Evolutionary conservation across 179 eudicot genomes (phyloP).

Genomic region (Dionaea muscipula): DNA sequence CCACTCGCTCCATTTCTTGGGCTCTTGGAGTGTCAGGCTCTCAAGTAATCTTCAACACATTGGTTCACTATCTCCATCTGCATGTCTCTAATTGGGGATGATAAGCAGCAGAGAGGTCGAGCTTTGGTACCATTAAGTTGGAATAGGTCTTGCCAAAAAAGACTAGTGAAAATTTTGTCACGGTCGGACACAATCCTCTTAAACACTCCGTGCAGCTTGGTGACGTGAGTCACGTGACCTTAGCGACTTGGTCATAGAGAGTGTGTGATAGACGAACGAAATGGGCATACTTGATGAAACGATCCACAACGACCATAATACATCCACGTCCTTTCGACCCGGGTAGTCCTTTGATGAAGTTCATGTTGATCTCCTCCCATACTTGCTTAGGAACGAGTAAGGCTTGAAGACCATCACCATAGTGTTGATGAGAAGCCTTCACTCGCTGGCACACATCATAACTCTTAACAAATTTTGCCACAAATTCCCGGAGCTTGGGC

Average conservation of each 20-base stretch:
- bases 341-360: background rate
- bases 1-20: background rate
- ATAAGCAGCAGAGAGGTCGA: background rate
- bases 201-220: background rate
- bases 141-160: background rate
- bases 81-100: background rate
- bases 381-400: background rate
- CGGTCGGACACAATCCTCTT: background rate
- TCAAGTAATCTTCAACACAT: background rate
- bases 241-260: background rate
- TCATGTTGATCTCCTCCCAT: background rate
- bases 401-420: background rate
- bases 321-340: background rate
- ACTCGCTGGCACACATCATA: no score
- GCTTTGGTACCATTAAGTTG: background rate
- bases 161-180: background rate
- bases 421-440: background rate
- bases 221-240: background rate
- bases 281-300: background rate
- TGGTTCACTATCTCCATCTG: background rate
- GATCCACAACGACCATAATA: background rate
- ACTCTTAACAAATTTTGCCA: no score
- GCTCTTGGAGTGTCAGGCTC: background rate
- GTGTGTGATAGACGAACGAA: background rate
- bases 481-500: no score